A percentile compares a stretch with the other conserved stretches of the same genome.
phyloP scores from a whole-genome alignment of 169 alveolate species.

The Plasmodium malariae region DNA sequence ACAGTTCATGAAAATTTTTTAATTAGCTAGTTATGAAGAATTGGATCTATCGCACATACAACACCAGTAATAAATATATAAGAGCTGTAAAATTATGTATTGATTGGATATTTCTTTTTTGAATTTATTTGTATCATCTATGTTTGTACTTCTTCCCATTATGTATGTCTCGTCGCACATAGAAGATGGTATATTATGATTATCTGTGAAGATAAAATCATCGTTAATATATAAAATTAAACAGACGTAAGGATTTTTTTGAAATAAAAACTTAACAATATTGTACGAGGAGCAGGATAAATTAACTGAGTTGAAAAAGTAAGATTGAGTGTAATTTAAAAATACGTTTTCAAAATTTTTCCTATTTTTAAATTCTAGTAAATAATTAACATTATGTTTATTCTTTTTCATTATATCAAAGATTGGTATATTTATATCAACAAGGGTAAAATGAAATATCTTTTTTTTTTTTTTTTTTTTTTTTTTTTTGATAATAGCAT shows the following conservation, averaged over 20 bases:
- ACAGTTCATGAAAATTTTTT: background rate
- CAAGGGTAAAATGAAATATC: slow-evolving; percentile 58
- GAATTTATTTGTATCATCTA: background rate
- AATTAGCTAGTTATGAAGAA: background rate
- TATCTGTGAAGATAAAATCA: slow-evolving; percentile 34
- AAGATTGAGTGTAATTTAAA: slow-evolving; percentile 49
- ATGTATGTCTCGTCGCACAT: background rate
- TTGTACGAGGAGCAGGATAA: background rate
- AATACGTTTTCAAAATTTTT: slow-evolving; percentile 58
- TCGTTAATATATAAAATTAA: slow-evolving; percentile 45
- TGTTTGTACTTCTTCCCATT: background rate
- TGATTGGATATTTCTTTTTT: slow-evolving; percentile 19
- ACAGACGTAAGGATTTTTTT: slow-evolving; percentile 25
- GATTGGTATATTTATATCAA: slow-evolving; percentile 59
- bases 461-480: slow-evolving; percentile 8
- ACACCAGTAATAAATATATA: slow-evolving; percentile 60
- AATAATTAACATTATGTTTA: slow-evolving; percentile 32
- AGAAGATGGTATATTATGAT: background rate
- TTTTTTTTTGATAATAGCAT: background rate
- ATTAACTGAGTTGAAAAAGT: slow-evolving; percentile 22
- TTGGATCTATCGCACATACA: slow-evolving; percentile 20
- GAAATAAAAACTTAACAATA: slow-evolving; percentile 31
- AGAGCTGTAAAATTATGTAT: slow-evolving; percentile 28
- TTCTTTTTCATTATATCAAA: slow-evolving; percentile 50
- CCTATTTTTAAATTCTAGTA: slow-evolving; percentile 34